Evolutionary conservation across 768 basidiomycete genomes (phyloP).

Genomic region (Pleurotus sapidus): DNA sequence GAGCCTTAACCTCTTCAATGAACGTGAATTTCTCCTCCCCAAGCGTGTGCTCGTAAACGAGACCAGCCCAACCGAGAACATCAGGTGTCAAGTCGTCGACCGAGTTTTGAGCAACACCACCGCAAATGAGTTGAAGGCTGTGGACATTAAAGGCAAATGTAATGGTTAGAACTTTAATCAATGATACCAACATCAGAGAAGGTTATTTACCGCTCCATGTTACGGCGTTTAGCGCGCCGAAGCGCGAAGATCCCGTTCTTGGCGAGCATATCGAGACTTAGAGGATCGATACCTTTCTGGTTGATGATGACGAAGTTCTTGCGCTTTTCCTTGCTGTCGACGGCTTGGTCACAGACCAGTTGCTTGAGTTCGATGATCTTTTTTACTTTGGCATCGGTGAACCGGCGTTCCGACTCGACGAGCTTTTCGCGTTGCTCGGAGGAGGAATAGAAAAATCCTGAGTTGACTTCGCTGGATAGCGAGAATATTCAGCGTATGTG

Average conservation of each 20-base stretch:
- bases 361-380: slow-evolving; percentile 98
- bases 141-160: background rate
- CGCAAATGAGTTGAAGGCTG: slow-evolving; percentile 91
- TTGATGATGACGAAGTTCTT: slow-evolving; percentile 95
- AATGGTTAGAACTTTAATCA: background rate
- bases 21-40: slow-evolving; percentile 99
- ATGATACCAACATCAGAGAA: slow-evolving; percentile 4
- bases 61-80: slow-evolving; percentile 93
- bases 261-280: slow-evolving; percentile 91
- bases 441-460: slow-evolving; percentile 98
- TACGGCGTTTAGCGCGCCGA: slow-evolving; percentile 93
- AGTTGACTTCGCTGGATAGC: slow-evolving; percentile 87
- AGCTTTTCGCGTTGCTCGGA: slow-evolving; percentile 98
- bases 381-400: slow-evolving; percentile 90
- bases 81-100: slow-evolving; percentile 93
- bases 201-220: slow-evolving; percentile 87
- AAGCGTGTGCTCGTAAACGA: slow-evolving; percentile 98
- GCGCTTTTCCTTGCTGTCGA: slow-evolving; percentile 75
- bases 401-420: slow-evolving; percentile 93
- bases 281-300: slow-evolving; percentile 98
- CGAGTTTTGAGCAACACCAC: slow-evolving; percentile 95
- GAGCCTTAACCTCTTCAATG: slow-evolving; percentile 93
- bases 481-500: no score
- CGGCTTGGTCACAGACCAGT: slow-evolving; percentile 89
- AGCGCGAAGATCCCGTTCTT: slow-evolving; percentile 97